Base-by-base conservation (phyloP, 495 filamentous ascomycete genomes). In the Neurospora discreta region DNA sequence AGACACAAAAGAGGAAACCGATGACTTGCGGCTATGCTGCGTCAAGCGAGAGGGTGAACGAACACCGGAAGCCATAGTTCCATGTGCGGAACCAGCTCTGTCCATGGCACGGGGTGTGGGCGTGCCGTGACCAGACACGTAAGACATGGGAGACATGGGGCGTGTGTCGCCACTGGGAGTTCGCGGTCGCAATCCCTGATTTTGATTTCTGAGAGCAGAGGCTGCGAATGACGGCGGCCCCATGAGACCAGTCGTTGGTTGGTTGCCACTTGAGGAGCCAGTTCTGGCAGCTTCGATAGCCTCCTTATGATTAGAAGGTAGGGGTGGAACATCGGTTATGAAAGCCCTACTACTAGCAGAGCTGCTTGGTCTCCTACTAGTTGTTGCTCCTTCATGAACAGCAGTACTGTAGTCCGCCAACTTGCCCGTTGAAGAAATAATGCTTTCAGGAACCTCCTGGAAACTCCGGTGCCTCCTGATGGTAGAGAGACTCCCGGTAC, bases 1-100 rank as follows among this genome's bases (percentile, higher is more conserved):
- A 5, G 95, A 98, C 5, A 89, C 93, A 75, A 98, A 99, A 0
- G 95, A 99, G 3, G 95, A 97, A 13, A 98, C 87, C 0, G 95
- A 99, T 6, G 94, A 95, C 71, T 92, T 87, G 18, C 92, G 87
- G 75, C 83, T 85, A 69, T 70, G 81, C 36, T 76, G 71, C 38
- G 80, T 79, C 73, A 82, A 60, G 67, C 75, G 75, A 2, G 78
- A 78, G 0, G 83, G 79, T 10, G 84, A 84, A 15, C 83, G 82
- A 40, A 83, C 58, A 39, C 84, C 82, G 9, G 76, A 76, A 65
- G 52, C 26, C 52, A 33, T 65, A 43, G 77, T 76, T 33, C 82
- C 81, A 20, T 80, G 74, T 67, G 78, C 74, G 8, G 79, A 78
- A 68, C 79, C 77, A 23, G 77, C 65, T 68, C 74, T 76, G 40